Evolutionary conservation across 495 filamentous ascomycete species (phyloP).

Genomic region (Neurospora sp.): DNA sequence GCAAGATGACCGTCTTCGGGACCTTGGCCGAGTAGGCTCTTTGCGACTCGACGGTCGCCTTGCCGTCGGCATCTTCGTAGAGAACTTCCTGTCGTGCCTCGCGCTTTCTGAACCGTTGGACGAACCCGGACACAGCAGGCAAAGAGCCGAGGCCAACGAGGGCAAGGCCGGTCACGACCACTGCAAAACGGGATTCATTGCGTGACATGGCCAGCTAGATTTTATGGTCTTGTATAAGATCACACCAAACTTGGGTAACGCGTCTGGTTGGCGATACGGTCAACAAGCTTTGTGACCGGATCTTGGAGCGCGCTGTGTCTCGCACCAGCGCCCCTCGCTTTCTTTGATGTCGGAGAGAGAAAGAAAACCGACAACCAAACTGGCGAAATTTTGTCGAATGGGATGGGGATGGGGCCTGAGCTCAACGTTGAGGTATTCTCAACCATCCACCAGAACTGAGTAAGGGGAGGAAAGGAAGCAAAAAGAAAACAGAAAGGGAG

Average conservation of each 20-base stretch:
- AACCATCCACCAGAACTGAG: neutral
- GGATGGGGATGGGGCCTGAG: neutral
- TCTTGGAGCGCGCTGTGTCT: neutral
- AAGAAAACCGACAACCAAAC: neutral
- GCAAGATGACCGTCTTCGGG: conserved; percentile 35
- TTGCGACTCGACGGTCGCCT: conserved; percentile 45
- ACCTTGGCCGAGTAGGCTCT: conserved; percentile 40
- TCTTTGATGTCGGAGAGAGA: neutral
- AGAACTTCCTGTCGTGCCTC: conserved; percentile 22
- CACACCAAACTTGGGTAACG: neutral
- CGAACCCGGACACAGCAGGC: conserved; percentile 23
- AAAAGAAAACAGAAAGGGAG: neutral
- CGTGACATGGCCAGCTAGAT: conserved; percentile 14
- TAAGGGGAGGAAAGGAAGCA: neutral
- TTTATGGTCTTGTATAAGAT: neutral
- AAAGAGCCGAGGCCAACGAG: conserved; percentile 27
- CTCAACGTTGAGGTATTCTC: neutral
- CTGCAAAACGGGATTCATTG: conserved; percentile 20
- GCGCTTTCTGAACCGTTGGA: conserved; percentile 18
- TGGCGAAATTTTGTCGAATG: neutral
- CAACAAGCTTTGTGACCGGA: neutral
- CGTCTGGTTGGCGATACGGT: neutral
- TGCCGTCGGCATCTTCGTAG: conserved; percentile 56
- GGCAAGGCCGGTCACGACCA: conserved; percentile 24
- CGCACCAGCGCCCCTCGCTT: neutral